A percentile compares a stretch with the other conserved stretches of the same genome.
Conservation (phyloP, 2,329 filamentous ascomycete genomes). For the Lachnellula cervina region DNA sequence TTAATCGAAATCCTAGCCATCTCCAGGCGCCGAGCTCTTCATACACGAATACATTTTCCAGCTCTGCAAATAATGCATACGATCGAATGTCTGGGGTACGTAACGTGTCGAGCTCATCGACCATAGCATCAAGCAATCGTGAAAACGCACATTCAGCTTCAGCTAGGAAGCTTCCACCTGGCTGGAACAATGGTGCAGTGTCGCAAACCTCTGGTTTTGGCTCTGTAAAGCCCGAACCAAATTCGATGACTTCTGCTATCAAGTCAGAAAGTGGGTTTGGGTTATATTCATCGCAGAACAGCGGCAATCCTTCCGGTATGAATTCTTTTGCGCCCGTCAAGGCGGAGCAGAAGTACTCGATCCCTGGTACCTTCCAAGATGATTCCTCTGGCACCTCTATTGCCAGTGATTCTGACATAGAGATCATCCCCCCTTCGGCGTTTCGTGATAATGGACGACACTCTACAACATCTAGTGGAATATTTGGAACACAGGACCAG, state of each 20-base stretch:
- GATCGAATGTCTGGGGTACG: slow-evolving; percentile 25
- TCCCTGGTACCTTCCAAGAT: slow-evolving; percentile 21
- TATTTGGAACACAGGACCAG: background rate
- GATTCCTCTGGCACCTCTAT: slow-evolving; percentile 18
- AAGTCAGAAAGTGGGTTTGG: background rate
- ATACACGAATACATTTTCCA: background rate
- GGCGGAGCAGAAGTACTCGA: background rate
- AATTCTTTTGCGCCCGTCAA: background rate
- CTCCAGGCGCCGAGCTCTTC: background rate
- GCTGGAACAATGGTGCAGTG: background rate
- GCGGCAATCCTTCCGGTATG: background rate
- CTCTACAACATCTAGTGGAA: background rate
- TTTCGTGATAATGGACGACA: slow-evolving; percentile 27
- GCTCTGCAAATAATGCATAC: slow-evolving; percentile 23
- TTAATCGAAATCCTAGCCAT: background rate
- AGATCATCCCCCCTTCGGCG: slow-evolving; percentile 26
- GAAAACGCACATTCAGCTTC: slow-evolving; percentile 1
- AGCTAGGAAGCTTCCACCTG: slow-evolving; percentile 8
- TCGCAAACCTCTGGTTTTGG: background rate
- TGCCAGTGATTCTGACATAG: slow-evolving; percentile 28
- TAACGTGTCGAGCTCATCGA: slow-evolving; percentile 7
- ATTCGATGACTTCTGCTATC: slow-evolving; percentile 4
- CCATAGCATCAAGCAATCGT: background rate
- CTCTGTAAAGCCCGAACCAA: slow-evolving; percentile 8
- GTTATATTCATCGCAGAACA: background rate